Conservation (phyloP, 345 rosid genomes). For the Salix purpurea region DNA sequence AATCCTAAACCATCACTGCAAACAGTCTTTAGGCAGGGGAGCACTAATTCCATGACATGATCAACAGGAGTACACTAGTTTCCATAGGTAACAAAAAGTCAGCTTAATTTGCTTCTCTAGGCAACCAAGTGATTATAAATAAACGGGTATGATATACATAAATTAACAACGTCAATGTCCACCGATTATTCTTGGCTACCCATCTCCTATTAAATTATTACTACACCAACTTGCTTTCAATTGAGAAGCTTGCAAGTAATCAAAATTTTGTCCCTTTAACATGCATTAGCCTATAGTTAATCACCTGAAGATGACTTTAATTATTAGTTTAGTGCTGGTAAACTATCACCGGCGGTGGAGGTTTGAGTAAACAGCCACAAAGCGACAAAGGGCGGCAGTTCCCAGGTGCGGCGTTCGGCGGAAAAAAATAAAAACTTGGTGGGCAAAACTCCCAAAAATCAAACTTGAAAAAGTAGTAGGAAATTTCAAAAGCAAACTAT, state of each 20-base stretch:
- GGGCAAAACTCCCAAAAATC: background rate
- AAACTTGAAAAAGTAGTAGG: background rate
- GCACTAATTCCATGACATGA: background rate
- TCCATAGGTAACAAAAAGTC: background rate
- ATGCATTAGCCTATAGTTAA: background rate
- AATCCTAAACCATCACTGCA: background rate
- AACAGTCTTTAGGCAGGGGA: background rate
- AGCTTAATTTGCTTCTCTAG: background rate
- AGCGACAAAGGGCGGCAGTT: slow-evolving; percentile 53
- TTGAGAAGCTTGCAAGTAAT: background rate
- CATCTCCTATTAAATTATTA: background rate
- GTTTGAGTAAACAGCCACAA: slow-evolving; percentile 18
- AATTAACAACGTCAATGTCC: background rate
- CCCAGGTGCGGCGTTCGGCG: slow-evolving; percentile 85
- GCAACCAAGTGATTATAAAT: background rate
- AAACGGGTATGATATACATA: background rate
- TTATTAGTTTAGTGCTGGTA: slow-evolving; percentile 24
- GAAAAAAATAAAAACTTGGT: slow-evolving; percentile 16
- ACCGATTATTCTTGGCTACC: background rate
- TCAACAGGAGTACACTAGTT: background rate
- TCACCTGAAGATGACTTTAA: background rate
- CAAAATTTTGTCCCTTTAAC: background rate
- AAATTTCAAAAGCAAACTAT: slow-evolving; percentile 10
- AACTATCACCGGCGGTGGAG: slow-evolving; percentile 24
- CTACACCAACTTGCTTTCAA: background rate